Conservation (phyloP, 345 rosid species). For the Cardamine chenopodiifolia region DNA sequence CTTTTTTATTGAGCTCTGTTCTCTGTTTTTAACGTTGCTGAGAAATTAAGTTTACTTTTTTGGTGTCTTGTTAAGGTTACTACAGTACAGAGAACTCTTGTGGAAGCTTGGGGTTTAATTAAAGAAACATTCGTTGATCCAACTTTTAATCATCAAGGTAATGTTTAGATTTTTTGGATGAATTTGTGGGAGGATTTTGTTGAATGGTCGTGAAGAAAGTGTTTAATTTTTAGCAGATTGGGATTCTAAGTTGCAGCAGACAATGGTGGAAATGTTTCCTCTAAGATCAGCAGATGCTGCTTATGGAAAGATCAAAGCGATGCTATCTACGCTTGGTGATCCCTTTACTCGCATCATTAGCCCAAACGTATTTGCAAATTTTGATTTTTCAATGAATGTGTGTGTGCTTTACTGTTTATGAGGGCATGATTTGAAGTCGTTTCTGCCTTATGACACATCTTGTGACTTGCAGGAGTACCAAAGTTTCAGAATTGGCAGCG, state of each 20-base stretch:
- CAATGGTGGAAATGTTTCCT: constrained; percentile 90
- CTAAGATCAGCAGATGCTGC: constrained; percentile 82
- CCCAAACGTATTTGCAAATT: constrained; percentile 61
- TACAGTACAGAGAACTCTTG: constrained; percentile 87
- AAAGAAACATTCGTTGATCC: constrained; percentile 90
- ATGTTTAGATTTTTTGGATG: not conserved
- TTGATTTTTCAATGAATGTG: not conserved
- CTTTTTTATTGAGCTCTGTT: constrained; percentile 10
- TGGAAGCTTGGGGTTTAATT: constrained; percentile 95
- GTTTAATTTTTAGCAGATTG: constrained; percentile 58
- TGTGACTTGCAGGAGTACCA: constrained; percentile 73
- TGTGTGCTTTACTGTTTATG: not conserved
- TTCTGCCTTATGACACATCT: not conserved
- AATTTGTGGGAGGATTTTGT: not conserved
- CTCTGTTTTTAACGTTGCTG: constrained; percentile 19
- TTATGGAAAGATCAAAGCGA: constrained; percentile 65
- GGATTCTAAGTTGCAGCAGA: constrained; percentile 87
- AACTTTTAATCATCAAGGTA: constrained; percentile 88
- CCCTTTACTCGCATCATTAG: constrained; percentile 88
- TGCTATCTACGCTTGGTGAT: constrained; percentile 95
- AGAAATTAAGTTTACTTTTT: not conserved
- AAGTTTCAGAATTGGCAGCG: constrained; percentile 86
- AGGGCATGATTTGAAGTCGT: not conserved
- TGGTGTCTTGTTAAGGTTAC: constrained; percentile 56
- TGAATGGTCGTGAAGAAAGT: not conserved